These are phyloP conservation scores for Candida boleticola DNA, from an alignment of 805 yeast genomes.

Conservation along the genomic window DNA sequence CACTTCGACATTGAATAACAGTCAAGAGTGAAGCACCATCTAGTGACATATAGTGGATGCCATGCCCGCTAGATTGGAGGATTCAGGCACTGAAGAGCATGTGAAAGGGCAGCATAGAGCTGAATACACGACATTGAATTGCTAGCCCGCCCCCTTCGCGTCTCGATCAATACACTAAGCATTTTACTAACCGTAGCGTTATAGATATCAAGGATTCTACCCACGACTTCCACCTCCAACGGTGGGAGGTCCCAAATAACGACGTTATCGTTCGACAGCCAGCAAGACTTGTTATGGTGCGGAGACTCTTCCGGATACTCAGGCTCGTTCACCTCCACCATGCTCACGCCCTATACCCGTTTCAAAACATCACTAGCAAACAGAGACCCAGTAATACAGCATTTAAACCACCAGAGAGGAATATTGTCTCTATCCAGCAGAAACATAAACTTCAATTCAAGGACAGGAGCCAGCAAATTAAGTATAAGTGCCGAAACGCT, in stretches of 20 bases:
- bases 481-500: conserved; percentile 5
- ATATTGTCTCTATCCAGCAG: conserved; percentile 31
- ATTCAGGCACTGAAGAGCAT: too few relatives aligned
- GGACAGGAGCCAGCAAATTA: conserved; percentile 31
- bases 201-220: conserved; percentile 31
- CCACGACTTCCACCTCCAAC: conserved; percentile 12
- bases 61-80: too few relatives aligned
- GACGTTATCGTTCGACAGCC: conserved; percentile 55
- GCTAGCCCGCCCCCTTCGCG: too few relatives aligned
- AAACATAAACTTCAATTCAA: conserved; percentile 31
- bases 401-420: conserved; percentile 30
- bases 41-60: too few relatives aligned
- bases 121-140: too few relatives aligned
- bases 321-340: conserved; percentile 28
- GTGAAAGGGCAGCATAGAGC: too few relatives aligned
- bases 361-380: conserved; percentile 23
- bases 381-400: conserved; percentile 26
- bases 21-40: too few relatives aligned
- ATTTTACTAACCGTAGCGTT: too few relatives aligned
- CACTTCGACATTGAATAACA: too few relatives aligned
- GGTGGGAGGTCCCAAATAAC: conserved; percentile 17
- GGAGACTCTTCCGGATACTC: conserved; percentile 64
- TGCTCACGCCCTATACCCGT: conserved; percentile 31
- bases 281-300: conserved; percentile 80
- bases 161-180: too few relatives aligned